These are phyloP conservation scores for Pulveroboletus ravenelii DNA, from an alignment of 768 basidiomycete species.

Conservation along the genomic window DNA sequence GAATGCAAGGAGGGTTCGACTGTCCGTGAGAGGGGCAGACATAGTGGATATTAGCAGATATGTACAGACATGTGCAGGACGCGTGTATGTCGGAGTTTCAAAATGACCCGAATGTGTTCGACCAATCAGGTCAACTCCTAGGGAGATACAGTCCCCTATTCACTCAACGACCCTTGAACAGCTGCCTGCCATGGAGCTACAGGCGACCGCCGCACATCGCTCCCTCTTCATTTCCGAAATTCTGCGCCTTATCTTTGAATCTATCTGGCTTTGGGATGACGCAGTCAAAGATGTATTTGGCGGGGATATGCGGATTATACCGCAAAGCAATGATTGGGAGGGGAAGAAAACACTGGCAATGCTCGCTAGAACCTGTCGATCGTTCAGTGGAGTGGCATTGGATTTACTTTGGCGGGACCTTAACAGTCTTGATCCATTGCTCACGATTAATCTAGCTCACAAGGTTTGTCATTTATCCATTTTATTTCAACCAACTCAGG, in stretches of 20 bases:
- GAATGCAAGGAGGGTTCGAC: constrained; percentile 40
- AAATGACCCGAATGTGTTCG: background rate
- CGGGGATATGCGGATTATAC: background rate
- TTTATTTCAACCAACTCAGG: background rate
- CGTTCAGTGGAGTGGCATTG: background rate
- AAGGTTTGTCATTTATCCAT: background rate
- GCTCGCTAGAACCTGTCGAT: background rate
- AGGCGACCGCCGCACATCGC: background rate
- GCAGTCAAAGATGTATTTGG: background rate
- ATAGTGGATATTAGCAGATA: background rate
- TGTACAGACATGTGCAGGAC: background rate
- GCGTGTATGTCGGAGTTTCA: constrained; percentile 25
- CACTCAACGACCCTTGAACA: too few species aligned
- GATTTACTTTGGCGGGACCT: background rate
- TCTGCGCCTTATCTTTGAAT: background rate
- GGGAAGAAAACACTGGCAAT: background rate
- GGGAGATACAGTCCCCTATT: too few species aligned
- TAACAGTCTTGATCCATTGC: background rate
- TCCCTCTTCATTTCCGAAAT: background rate
- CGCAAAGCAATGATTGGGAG: too few species aligned
- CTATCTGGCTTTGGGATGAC: background rate
- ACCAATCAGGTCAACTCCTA: too few species aligned
- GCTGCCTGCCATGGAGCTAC: background rate
- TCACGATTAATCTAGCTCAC: background rate
- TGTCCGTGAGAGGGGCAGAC: constrained; percentile 27